A percentile compares a stretch with the other conserved stretches of the same genome.
These are phyloP conservation scores for Solanum infundibuliforme DNA, from an alignment of 257 asterid genomes.

Conservation along the genomic window DNA sequence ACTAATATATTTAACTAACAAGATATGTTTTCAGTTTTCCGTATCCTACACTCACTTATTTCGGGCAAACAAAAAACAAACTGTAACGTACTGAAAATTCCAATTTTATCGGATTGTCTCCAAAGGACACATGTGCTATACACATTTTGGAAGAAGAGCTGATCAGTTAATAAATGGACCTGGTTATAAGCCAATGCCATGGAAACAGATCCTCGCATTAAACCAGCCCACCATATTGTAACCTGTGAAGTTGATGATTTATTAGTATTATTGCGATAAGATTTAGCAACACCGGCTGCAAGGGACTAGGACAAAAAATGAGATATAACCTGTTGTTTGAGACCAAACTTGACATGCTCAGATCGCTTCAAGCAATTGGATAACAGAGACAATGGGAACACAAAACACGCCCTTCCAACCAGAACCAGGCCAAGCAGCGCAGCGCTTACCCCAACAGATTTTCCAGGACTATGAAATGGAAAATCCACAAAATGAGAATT, in stretches of 20 bases:
- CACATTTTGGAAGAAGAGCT: not conserved
- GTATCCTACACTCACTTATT: not conserved
- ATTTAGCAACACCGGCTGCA: not conserved
- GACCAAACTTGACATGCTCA: slow-evolving; percentile 20
- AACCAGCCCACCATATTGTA: slow-evolving; percentile 80
- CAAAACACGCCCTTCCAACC: slow-evolving; percentile 62
- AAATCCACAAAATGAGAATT: not conserved
- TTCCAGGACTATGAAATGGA: slow-evolving; percentile 42
- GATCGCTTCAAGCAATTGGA: slow-evolving; percentile 28
- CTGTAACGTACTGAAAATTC: not conserved
- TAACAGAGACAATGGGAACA: slow-evolving; percentile 52
- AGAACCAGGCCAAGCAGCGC: slow-evolving; percentile 43
- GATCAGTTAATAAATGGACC: slow-evolving; percentile 14
- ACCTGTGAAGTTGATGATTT: slow-evolving; percentile 18
- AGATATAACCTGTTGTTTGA: slow-evolving; percentile 47
- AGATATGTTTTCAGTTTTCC: not conserved
- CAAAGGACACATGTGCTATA: not conserved
- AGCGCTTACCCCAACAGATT: slow-evolving; percentile 47
- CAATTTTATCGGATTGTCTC: not conserved
- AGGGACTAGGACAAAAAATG: not conserved
- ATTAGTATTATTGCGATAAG: not conserved
- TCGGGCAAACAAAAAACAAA: not conserved
- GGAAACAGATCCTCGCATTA: slow-evolving; percentile 81
- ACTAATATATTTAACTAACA: not conserved
- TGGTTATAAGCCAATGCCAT: slow-evolving; percentile 81